Conservation (phyloP, 2,329 filamentous ascomycete genomes). For the Penicillium vulpinum region DNA sequence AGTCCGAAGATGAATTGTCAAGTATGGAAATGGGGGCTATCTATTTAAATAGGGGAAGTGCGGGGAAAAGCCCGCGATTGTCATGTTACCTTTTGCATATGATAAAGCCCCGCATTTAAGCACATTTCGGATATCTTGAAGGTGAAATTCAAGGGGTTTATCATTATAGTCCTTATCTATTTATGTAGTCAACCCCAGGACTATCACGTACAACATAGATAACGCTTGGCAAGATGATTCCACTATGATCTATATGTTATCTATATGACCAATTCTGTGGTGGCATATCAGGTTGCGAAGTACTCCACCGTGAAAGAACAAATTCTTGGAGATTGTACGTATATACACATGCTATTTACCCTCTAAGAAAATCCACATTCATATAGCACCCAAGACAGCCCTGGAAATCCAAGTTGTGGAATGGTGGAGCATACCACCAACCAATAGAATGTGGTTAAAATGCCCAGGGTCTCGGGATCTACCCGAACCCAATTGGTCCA, state of each 20-base stretch:
- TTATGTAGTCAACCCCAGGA: not conserved
- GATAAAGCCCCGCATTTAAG: not conserved
- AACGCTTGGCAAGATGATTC: not conserved
- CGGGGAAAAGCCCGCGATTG: not conserved
- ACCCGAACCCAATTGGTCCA: not conserved
- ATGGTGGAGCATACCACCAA: not conserved
- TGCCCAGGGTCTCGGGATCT: not conserved
- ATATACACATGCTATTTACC: too few species aligned
- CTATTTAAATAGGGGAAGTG: not conserved
- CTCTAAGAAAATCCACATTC: too few species aligned
- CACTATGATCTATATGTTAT: not conserved
- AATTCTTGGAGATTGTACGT: too few species aligned
- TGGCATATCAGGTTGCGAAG: not conserved
- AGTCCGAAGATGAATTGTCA: not conserved
- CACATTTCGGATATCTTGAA: not conserved
- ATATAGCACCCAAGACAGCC: too few species aligned
- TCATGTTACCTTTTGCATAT: not conserved
- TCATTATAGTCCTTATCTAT: not conserved
- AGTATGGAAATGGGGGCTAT: not conserved
- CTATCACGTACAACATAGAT: too few species aligned
- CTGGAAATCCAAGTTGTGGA: not conserved
- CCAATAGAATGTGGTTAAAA: not conserved
- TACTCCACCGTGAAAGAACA: not conserved
- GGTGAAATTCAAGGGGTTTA: too few species aligned
- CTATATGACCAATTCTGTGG: not conserved